These are phyloP conservation scores for Postia placenta DNA, from an alignment of 768 basidiomycete species.

Conservation along the genomic window DNA sequence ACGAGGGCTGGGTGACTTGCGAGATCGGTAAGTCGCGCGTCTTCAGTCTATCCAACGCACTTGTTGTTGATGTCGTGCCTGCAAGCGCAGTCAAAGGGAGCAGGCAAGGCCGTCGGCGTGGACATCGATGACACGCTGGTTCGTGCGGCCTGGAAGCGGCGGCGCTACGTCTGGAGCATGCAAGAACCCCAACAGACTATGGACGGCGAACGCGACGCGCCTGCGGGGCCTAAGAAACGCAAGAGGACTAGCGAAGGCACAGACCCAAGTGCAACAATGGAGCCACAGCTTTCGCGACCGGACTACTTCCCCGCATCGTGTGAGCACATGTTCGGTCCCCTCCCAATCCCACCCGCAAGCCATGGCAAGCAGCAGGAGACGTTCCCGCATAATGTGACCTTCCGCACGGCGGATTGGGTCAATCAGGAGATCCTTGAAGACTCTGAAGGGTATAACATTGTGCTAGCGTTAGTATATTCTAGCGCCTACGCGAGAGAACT, in stretches of 20 bases:
- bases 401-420: slow-evolving; percentile 74
- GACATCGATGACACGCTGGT: slow-evolving; percentile 79
- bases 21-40: slow-evolving; percentile 58
- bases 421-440: slow-evolving; percentile 49
- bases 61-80: neutral
- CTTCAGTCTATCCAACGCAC: neutral
- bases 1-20: slow-evolving; percentile 80
- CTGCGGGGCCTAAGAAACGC: slow-evolving; percentile 11
- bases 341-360: slow-evolving; percentile 54
- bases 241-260: slow-evolving; percentile 2
- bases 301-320: slow-evolving; percentile 76
- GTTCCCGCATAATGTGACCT: slow-evolving; percentile 79
- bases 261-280: too few relatives aligned
- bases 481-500: neutral
- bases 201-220: neutral
- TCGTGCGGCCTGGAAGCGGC: slow-evolving; percentile 68
- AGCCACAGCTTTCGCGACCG: neutral
- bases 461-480: slow-evolving; percentile 58
- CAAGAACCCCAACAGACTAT: slow-evolving; percentile 36
- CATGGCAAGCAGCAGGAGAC: slow-evolving; percentile 22
- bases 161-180: slow-evolving; percentile 65
- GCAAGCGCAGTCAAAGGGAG: slow-evolving; percentile 59
- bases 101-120: slow-evolving; percentile 69
- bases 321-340: slow-evolving; percentile 67
- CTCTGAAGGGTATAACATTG: slow-evolving; percentile 61